phyloP scores from a whole-genome alignment of 1,139 yeast species.

The Hyphopichia wangnamkhiaoensis region DNA sequence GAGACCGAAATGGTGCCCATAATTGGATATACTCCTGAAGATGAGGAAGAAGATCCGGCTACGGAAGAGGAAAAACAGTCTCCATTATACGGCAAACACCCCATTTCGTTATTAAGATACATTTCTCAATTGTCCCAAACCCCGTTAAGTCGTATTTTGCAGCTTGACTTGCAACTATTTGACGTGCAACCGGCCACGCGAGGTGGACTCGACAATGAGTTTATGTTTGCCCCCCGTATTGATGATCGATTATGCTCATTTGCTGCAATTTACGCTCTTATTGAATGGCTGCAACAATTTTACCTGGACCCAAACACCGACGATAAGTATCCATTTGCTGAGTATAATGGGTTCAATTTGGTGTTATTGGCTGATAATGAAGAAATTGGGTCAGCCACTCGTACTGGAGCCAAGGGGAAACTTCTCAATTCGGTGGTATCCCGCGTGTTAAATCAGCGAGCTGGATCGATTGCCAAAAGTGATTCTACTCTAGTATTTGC shows the following conservation, averaged over 20 bases:
- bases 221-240: conserved; percentile 44
- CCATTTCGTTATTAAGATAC: conserved; percentile 36
- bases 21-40: conserved; percentile 30
- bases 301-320: conserved; percentile 10
- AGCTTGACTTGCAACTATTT: conserved; percentile 42
- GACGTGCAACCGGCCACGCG: conserved; percentile 42
- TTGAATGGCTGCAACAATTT: conserved; percentile 24
- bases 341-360: conserved; percentile 32
- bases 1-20: conserved; percentile 48
- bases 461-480: too few relatives aligned
- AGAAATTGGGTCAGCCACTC: conserved; percentile 44
- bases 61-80: conserved; percentile 33
- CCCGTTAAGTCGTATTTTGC: conserved; percentile 27
- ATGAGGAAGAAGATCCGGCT: conserved; percentile 19
- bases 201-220: conserved; percentile 43
- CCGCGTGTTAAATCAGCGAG: too few relatives aligned
- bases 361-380: conserved; percentile 47
- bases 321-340: conserved; percentile 16
- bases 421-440: conserved; percentile 20
- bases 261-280: conserved; percentile 39
- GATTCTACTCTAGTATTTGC: too few relatives aligned
- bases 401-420: conserved; percentile 45
- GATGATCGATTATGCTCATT: conserved; percentile 49
- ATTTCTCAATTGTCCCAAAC: conserved; percentile 31
- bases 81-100: conserved; percentile 42